These are phyloP conservation scores for Sporothrix variecibatus DNA, from an alignment of 2,329 filamentous ascomycete genomes.

Conservation along the genomic window DNA sequence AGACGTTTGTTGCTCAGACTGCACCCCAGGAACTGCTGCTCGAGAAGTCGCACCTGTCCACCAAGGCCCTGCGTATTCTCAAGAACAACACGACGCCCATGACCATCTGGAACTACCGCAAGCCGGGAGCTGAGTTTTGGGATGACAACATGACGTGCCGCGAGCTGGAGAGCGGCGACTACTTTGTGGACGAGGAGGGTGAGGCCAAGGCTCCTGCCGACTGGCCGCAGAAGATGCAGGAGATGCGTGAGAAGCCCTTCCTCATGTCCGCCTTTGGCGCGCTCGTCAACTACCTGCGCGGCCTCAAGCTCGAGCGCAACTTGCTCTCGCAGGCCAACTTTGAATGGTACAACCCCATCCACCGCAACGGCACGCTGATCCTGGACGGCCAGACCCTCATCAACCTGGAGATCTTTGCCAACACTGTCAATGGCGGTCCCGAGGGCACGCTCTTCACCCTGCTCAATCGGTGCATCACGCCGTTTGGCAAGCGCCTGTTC, in stretches of 20 bases:
- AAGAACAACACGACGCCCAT: constrained; percentile 94
- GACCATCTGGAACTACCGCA: constrained; percentile 93
- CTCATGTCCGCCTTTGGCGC: constrained; percentile 91
- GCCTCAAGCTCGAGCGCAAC: constrained; percentile 85
- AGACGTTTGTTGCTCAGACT: constrained; percentile 93
- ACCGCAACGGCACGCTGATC: constrained; percentile 84
- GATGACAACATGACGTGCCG: constrained; percentile 77
- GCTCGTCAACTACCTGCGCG: constrained; percentile 79
- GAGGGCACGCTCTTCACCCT: constrained; percentile 89
- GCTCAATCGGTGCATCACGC: constrained; percentile 91
- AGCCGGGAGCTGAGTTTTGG: constrained; percentile 87
- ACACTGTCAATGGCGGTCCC: constrained; percentile 80
- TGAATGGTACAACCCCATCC: constrained; percentile 86
- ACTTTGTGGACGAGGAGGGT: constrained; percentile 65
- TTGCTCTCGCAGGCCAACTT: constrained; percentile 90
- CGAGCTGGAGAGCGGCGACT: constrained; percentile 76
- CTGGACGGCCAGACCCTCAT: constrained; percentile 95
- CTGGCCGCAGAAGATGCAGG: constrained; percentile 76
- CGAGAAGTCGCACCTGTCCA: constrained; percentile 82
- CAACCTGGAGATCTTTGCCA: constrained; percentile 96
- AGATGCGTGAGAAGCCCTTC: constrained; percentile 75
- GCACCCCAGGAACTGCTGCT: constrained; percentile 84
- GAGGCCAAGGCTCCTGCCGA: constrained; percentile 51
- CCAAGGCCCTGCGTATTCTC: constrained; percentile 86
- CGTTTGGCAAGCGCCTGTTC: constrained; percentile 94